Evolutionary conservation across 23 red algal genomes (phyloP), one percentile per base, ranked within the genome.

Genomic region (Cyanidiococcus yangmingshanensis): DNA sequence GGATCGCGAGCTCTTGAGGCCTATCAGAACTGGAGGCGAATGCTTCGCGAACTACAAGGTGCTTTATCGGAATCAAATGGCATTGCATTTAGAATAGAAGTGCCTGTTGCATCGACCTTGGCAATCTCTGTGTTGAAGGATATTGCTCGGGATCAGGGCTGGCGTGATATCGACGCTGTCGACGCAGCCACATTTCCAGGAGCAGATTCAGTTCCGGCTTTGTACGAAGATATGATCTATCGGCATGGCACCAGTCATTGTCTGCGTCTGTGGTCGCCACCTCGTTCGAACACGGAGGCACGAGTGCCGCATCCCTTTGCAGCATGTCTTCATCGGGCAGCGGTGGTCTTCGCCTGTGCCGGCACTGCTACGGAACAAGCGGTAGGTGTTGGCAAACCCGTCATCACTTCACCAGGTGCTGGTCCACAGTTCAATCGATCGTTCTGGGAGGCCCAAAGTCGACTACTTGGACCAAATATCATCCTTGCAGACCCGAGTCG

Each of bases 341-440:
- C 15, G 3, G 12, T 71, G 63, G 63, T 71, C 16, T 71, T 81
- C 25, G 78, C 78, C 1, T 71, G 59, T 39, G 78, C 78, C 59
- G 78, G 78, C 39, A 81, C 78, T 30, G 78, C 78, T 2, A 81
- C 78, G 0, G 78, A 81, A 32, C 78, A 81, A 41, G 58, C 68
- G 17, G 78, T 81, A 40, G 78, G 78, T 2, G 18, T 81, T 0
- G 78, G 78, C 2, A 81, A 81, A 31, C 78, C 78, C 35, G 78
- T 81, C 21, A 57, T 81, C 12, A 81, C 78, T 1, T 50, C 68
- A 32, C 45, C 45, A 26, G 78, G 78, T 32, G 50, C 37, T 1
- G 78, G 78, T 34, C 78, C 78, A 7, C 78, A 81, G 25, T 81
- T 81, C 45, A 81, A 40, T 2, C 21, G 37, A 2, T 15, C 29